Evolutionary conservation across 257 asterid species (phyloP).

Genomic region (Cynanchum wilfordii): DNA sequence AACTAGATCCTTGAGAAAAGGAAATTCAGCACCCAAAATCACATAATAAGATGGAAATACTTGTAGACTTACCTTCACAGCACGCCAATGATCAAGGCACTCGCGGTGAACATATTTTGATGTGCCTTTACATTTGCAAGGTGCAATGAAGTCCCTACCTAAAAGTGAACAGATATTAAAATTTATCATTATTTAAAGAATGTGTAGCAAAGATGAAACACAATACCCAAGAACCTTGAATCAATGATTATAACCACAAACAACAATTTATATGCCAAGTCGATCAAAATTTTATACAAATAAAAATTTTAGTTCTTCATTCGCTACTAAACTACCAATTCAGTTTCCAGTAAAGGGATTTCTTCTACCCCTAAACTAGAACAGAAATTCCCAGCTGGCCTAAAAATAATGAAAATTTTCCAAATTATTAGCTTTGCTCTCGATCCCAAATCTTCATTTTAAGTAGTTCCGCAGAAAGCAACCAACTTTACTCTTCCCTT

Average conservation of each 20-base stretch:
- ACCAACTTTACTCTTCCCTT: not conserved
- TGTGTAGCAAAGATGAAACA: not conserved
- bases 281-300: not conserved
- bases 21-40: not conserved
- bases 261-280: not conserved
- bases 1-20: not conserved
- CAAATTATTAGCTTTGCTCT: not conserved
- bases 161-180: slow-evolving; percentile 25
- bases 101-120: slow-evolving; percentile 82
- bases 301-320: not conserved
- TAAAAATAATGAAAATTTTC: not conserved
- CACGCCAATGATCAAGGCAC: slow-evolving; percentile 97
- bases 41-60: not conserved
- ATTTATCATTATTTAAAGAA: slow-evolving; percentile 8
- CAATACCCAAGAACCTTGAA: not conserved
- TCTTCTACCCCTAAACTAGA: not conserved
- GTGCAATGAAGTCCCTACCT: slow-evolving; percentile 98
- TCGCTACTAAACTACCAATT: not conserved
- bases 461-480: not conserved
- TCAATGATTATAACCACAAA: not conserved
- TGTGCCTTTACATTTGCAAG: slow-evolving; percentile 96
- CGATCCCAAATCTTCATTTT: not conserved
- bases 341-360: not conserved
- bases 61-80: slow-evolving; percentile 56
- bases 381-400: not conserved